Conservation (phyloP, 768 basidiomycete genomes). For the Pholiota conissans region DNA sequence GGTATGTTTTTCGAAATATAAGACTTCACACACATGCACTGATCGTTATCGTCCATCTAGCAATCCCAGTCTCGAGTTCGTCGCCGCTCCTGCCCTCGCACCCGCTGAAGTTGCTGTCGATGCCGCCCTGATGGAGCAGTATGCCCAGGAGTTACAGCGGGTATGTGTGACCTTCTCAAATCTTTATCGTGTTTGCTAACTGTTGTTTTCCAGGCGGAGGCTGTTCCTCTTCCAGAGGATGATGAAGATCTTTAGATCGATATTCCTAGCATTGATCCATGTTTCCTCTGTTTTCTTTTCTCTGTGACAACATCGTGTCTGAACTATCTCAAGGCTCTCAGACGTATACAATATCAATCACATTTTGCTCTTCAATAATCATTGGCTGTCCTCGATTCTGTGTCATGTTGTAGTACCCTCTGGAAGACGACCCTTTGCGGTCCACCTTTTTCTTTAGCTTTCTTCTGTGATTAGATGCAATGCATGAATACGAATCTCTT, state of each 20-base stretch:
- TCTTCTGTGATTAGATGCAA: slow-evolving; percentile 13
- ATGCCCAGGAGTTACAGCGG: slow-evolving; percentile 72
- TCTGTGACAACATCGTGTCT: slow-evolving; percentile 19
- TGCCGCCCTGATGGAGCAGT: slow-evolving; percentile 70
- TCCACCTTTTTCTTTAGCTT: slow-evolving; percentile 7
- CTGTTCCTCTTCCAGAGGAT: slow-evolving; percentile 96
- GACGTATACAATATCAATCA: slow-evolving; percentile 27
- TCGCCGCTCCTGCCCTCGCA: slow-evolving; percentile 92
- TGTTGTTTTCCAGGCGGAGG: slow-evolving; percentile 62
- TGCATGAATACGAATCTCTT: slow-evolving; percentile 12
- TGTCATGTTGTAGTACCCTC: slow-evolving; percentile 14
- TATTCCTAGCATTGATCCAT: slow-evolving; percentile 14
- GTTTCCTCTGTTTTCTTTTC: slow-evolving; percentile 16
- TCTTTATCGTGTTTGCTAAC: slow-evolving; percentile 4
- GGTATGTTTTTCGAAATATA: slow-evolving; percentile 53
- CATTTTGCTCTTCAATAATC: slow-evolving; percentile 15
- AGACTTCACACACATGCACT: neutral
- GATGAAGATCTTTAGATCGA: slow-evolving; percentile 76
- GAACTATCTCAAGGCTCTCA: slow-evolving; percentile 24
- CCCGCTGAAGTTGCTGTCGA: slow-evolving; percentile 94
- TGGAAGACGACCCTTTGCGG: slow-evolving; percentile 1
- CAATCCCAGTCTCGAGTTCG: slow-evolving; percentile 88
- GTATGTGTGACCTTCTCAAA: slow-evolving; percentile 35
- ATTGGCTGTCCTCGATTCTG: slow-evolving; percentile 7
- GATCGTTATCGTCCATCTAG: slow-evolving; percentile 36